Evolutionary conservation across 495 filamentous ascomycete species (phyloP).

Genomic region (Aspergillus conjunctus): DNA sequence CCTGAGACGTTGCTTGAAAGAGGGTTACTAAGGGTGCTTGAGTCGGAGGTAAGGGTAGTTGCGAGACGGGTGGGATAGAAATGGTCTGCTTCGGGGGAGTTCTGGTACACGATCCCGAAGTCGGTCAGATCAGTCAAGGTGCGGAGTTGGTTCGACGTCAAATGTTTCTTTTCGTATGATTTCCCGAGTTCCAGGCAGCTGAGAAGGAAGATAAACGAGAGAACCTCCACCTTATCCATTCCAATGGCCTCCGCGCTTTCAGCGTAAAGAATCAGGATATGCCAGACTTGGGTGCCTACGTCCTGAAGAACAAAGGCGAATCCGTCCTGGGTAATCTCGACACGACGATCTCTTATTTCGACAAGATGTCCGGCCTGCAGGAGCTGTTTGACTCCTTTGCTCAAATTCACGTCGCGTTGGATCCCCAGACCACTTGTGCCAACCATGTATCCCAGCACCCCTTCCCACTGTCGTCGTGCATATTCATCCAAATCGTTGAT

Average conservation of each 20-base stretch:
- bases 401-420: slow-evolving; percentile 58
- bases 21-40: slow-evolving; percentile 55
- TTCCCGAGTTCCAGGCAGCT: slow-evolving; percentile 88
- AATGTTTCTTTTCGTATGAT: slow-evolving; percentile 77
- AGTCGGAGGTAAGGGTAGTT: slow-evolving; percentile 89
- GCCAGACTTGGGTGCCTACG: slow-evolving; percentile 95
- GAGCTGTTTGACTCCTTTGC: slow-evolving; percentile 78
- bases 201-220: slow-evolving; percentile 95
- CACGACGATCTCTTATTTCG: slow-evolving; percentile 57
- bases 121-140: slow-evolving; percentile 86
- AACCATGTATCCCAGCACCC: slow-evolving; percentile 93
- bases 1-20: slow-evolving; percentile 39
- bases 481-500: slow-evolving; percentile 79
- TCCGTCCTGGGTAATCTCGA: slow-evolving; percentile 82
- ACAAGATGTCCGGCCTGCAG: slow-evolving; percentile 81
- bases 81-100: slow-evolving; percentile 55
- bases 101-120: slow-evolving; percentile 86
- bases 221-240: slow-evolving; percentile 88
- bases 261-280: slow-evolving; percentile 87
- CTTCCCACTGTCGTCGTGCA: slow-evolving; percentile 89
- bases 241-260: slow-evolving; percentile 75
- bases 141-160: slow-evolving; percentile 77
- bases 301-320: slow-evolving; percentile 95
- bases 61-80: slow-evolving; percentile 96
- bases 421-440: slow-evolving; percentile 60